These are phyloP conservation scores for Phytopythium cucurbitacearum DNA, from an alignment of 352 stramenopile species.

Conservation along the genomic window DNA sequence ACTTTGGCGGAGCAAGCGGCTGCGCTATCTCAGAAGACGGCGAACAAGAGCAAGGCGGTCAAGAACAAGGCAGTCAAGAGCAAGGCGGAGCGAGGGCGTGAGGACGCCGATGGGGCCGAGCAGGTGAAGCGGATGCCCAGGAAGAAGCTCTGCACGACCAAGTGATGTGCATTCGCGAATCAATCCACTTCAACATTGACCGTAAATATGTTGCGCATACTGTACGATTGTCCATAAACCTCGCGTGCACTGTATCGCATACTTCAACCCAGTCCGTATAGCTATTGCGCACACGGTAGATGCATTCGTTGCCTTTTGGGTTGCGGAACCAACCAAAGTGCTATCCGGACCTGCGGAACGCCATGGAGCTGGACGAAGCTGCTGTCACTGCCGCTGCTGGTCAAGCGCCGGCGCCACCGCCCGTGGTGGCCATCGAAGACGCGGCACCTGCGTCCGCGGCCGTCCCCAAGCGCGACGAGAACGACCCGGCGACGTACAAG, in stretches of 20 bases:
- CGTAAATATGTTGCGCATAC: neutral
- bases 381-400: no score
- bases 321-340: neutral
- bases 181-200: constrained; percentile 2
- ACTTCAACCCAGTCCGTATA: neutral
- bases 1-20: neutral
- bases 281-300: neutral
- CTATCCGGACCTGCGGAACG: neutral
- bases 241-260: no score
- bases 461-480: constrained; percentile 29
- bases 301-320: neutral
- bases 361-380: no score
- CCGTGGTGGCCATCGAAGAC: constrained; percentile 19
- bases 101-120: constrained; percentile 12
- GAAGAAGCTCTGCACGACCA: constrained; percentile 21
- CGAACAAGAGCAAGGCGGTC: constrained; percentile 2
- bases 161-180: neutral
- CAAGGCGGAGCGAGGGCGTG: constrained; percentile 5
- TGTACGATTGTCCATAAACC: neutral
- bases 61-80: constrained; percentile 7
- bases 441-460: constrained; percentile 11
- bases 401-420: no score
- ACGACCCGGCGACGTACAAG: constrained; percentile 86
- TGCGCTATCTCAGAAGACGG: neutral
- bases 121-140: constrained; percentile 1